phyloP scores from a whole-genome alignment of 1,284 basidiomycete species.

The Pseudozyma thailandica region DNA sequence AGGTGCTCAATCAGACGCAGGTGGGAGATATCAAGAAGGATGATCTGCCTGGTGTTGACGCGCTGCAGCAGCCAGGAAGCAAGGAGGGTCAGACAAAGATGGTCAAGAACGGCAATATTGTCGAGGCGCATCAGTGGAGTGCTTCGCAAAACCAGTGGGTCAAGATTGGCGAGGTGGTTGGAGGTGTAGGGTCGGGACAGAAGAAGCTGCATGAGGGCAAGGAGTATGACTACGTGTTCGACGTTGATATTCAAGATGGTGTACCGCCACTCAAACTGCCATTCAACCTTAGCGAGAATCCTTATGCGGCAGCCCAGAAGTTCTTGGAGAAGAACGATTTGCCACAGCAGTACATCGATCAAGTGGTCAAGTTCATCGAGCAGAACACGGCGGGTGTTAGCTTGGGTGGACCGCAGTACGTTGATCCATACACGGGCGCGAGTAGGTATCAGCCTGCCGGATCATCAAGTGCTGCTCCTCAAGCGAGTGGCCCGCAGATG shows the following conservation, averaged over 20 bases:
- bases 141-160: slow-evolving; percentile 78
- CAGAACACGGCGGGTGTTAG: slow-evolving; percentile 81
- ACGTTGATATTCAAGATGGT: slow-evolving; percentile 94
- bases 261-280: slow-evolving; percentile 92
- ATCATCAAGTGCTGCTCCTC: slow-evolving; percentile 41
- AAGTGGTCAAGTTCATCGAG: slow-evolving; percentile 93
- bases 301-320: slow-evolving; percentile 86
- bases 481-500: slow-evolving; percentile 60
- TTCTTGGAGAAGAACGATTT: slow-evolving; percentile 89
- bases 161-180: slow-evolving; percentile 94
- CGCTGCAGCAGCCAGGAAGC: slow-evolving; percentile 77
- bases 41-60: slow-evolving; percentile 86
- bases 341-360: slow-evolving; percentile 83
- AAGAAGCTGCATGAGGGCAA: slow-evolving; percentile 87
- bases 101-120: slow-evolving; percentile 67
- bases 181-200: slow-evolving; percentile 84
- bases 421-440: slow-evolving; percentile 91
- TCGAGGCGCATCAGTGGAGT: slow-evolving; percentile 75
- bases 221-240: slow-evolving; percentile 98
- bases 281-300: slow-evolving; percentile 86
- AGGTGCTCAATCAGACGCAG: slow-evolving; percentile 71
- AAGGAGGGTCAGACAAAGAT: slow-evolving; percentile 93
- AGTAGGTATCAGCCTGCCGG: slow-evolving; percentile 73
- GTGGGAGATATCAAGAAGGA: slow-evolving; percentile 91
- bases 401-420: slow-evolving; percentile 76